Evolutionary conservation across 129 eudicot genomes (phyloP).

Genomic region (Flaveria ramosissima): DNA sequence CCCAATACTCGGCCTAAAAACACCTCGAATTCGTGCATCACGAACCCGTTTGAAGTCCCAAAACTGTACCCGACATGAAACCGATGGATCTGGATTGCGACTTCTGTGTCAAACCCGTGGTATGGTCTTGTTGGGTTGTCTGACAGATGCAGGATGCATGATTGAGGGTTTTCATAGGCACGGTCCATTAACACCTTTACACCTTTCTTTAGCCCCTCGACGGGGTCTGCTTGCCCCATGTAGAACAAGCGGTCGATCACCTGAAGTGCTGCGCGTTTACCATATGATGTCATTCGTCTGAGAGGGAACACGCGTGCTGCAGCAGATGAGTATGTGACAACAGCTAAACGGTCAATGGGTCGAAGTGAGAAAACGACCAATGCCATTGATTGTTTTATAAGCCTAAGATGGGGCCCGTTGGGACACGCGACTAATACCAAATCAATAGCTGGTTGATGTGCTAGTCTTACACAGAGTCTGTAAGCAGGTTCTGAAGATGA

Average conservation of each 20-base stretch:
- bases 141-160: conserved; percentile 71
- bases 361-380: conserved; percentile 75
- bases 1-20: conserved; percentile 68
- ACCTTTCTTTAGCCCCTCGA: conserved; percentile 84
- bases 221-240: conserved; percentile 75
- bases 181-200: conserved; percentile 72
- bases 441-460: conserved; percentile 71
- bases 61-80: conserved; percentile 73
- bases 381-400: conserved; percentile 83
- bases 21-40: conserved; percentile 82
- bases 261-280: conserved; percentile 76
- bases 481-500: conserved; percentile 34
- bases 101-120: conserved; percentile 52
- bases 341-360: conserved; percentile 79
- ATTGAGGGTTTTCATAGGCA: conserved; percentile 58
- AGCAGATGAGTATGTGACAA: conserved; percentile 78
- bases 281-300: conserved; percentile 79
- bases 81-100: conserved; percentile 57
- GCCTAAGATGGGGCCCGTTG: conserved; percentile 84
- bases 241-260: conserved; percentile 75
- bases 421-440: conserved; percentile 84
- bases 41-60: conserved; percentile 61
- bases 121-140: conserved; percentile 69
- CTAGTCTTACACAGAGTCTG: conserved; percentile 53
- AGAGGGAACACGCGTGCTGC: conserved; percentile 88